Percentiles rank a stretch among this genome's conserved stretches.
Evolutionary conservation across 2,329 filamentous ascomycete species (phyloP).

Genomic region (Lojkania enalia): DNA sequence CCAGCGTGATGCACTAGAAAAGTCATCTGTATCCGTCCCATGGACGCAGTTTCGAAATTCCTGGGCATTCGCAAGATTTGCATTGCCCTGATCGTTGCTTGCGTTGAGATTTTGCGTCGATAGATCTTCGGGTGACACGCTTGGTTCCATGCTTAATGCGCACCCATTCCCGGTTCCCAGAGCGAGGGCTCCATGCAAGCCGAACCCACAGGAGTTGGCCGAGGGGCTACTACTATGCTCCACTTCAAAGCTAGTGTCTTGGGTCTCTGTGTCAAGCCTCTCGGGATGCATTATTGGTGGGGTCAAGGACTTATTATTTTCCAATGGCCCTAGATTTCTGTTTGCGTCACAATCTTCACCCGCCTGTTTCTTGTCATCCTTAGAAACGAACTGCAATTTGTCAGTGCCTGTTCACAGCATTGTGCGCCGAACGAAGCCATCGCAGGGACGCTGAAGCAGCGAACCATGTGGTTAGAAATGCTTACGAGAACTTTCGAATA

Average conservation of each 20-base stretch:
- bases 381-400: conserved; percentile 12
- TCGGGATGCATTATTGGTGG: not conserved
- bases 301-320: no score
- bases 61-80: no score
- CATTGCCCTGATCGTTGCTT: no score
- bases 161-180: conserved; percentile 13
- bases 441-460: not conserved
- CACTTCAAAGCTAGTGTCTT: not conserved
- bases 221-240: conserved; percentile 11
- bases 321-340: not conserved
- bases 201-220: conserved; percentile 24
- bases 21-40: not conserved
- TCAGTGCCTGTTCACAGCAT: conserved; percentile 5
- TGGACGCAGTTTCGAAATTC: not conserved
- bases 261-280: not conserved
- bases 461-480: no score
- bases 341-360: not conserved
- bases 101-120: no score
- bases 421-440: not conserved
- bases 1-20: conserved; percentile 5
- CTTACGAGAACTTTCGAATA: conserved; percentile 22
- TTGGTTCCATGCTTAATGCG: not conserved
- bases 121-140: conserved; percentile 3
- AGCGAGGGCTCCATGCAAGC: conserved; percentile 24
- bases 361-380: not conserved